Percentiles rank a stretch among this genome's conserved stretches.
phyloP scores from a whole-genome alignment of 1,284 basidiomycete species.

The Hemileccinum hortonii region DNA sequence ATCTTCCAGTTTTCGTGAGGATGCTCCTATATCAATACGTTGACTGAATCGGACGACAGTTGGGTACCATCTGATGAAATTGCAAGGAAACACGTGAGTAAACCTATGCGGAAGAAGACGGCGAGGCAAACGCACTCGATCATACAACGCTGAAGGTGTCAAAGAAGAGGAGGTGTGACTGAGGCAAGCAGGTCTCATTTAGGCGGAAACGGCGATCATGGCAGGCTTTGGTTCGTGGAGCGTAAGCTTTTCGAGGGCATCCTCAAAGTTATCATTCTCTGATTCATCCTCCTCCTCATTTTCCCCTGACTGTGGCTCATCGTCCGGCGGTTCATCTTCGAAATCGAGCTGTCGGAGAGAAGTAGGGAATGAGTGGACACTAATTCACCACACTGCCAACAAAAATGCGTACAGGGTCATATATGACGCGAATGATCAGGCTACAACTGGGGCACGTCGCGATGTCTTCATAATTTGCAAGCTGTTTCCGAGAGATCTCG shows the following conservation, averaged over 20 bases:
- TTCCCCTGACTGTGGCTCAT: constrained; percentile 42
- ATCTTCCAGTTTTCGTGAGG: too few relatives aligned
- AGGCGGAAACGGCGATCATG: constrained; percentile 20
- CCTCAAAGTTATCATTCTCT: constrained; percentile 55
- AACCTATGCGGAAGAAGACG: too few relatives aligned
- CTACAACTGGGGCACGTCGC: constrained; percentile 98
- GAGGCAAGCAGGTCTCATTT: neutral
- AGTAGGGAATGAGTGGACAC: neutral
- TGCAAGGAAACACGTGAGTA: too few relatives aligned
- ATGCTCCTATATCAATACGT: too few relatives aligned
- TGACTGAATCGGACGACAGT: too few relatives aligned
- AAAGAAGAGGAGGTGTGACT: neutral
- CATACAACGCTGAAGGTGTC: too few relatives aligned
- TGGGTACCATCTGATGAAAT: too few relatives aligned
- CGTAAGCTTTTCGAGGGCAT: constrained; percentile 63
- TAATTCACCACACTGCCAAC: neutral
- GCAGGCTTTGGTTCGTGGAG: constrained; percentile 32
- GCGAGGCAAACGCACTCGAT: too few relatives aligned
- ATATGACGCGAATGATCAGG: constrained; percentile 89
- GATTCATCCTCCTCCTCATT: constrained; percentile 40
- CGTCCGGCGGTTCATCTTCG: constrained; percentile 62
- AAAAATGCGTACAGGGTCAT: constrained; percentile 79
- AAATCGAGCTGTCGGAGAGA: constrained; percentile 59
- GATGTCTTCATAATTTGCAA: constrained; percentile 90
- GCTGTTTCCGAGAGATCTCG: constrained; percentile 88